Percentiles rank a stretch among this genome's conserved stretches.
Conservation (phyloP, 139 green algal genomes). For the Chlamydomonas eustigma region DNA sequence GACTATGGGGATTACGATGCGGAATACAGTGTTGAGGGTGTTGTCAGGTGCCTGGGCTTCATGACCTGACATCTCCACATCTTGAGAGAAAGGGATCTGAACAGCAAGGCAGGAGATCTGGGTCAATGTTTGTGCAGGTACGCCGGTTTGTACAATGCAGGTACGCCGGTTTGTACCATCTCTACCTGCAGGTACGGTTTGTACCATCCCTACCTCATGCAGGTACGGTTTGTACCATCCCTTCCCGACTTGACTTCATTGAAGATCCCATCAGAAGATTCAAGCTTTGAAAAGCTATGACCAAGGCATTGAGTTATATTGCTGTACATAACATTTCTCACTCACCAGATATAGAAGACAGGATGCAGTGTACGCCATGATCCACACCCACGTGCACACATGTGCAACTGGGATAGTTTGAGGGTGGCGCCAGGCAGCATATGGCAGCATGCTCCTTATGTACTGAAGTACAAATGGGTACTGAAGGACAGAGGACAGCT, state of each 20-base stretch:
- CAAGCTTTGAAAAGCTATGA: background rate
- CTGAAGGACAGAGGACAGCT: constrained; percentile 13
- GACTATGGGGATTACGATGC: constrained; percentile 4
- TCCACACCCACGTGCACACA: constrained; percentile 2
- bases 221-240: no score
- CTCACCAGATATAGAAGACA: constrained; percentile 10
- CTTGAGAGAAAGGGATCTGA: constrained; percentile 1
- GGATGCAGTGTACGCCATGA: background rate
- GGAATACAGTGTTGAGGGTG: background rate
- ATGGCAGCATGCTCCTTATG: constrained; percentile 9
- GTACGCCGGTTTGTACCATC: no score
- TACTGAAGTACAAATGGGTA: constrained; percentile 14
- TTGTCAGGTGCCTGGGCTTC: background rate
- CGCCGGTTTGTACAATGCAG: no score
- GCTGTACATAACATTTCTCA: no score
- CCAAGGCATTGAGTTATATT: no score
- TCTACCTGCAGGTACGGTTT: no score
- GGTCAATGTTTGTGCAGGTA: background rate
- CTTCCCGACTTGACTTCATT: background rate
- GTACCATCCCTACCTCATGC: no score
- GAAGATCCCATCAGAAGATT: background rate
- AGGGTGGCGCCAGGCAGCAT: constrained; percentile 13
- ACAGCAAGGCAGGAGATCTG: background rate
- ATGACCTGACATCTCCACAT: constrained; percentile 18
- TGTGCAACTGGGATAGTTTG: background rate